These are phyloP conservation scores for Kokia cookei DNA, from an alignment of 441 rosid genomes.

Conservation along the genomic window DNA sequence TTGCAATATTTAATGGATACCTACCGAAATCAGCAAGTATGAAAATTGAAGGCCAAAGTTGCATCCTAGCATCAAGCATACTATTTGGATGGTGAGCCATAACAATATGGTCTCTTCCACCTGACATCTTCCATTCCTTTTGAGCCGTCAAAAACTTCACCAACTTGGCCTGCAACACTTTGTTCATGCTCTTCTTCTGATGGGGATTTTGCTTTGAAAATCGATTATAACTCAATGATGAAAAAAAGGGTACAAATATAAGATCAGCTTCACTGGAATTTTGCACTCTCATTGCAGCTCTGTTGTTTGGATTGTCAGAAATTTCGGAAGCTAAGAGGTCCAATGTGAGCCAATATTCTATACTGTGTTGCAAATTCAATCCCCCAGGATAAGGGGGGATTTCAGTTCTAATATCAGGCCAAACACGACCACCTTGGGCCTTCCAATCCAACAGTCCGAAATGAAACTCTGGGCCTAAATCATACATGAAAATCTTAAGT, in stretches of 20 bases:
- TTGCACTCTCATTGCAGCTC: slow-evolving; percentile 53
- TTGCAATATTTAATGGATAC: slow-evolving; percentile 76
- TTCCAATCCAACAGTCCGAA: slow-evolving; percentile 79
- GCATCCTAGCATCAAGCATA: slow-evolving; percentile 63
- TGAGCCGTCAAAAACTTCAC: slow-evolving; percentile 51
- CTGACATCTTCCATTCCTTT: slow-evolving; percentile 70
- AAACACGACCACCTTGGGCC: slow-evolving; percentile 37
- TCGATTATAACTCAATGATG: slow-evolving; percentile 77
- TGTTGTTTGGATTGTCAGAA: slow-evolving; percentile 29
- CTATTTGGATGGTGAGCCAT: slow-evolving; percentile 96
- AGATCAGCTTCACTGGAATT: slow-evolving; percentile 84
- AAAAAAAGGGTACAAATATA: slow-evolving; percentile 79
- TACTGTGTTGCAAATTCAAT: slow-evolving; percentile 85
- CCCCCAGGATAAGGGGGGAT: slow-evolving; percentile 80
- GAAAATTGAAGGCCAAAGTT: slow-evolving; percentile 74
- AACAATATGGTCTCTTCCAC: slow-evolving; percentile 74
- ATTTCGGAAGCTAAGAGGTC: slow-evolving; percentile 72
- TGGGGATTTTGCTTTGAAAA: slow-evolving; percentile 61
- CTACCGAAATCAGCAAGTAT: slow-evolving; percentile 88
- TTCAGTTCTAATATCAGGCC: slow-evolving; percentile 67
- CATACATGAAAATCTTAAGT: slow-evolving; percentile 86
- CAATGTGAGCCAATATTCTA: slow-evolving; percentile 89
- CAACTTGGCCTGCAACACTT: slow-evolving; percentile 58
- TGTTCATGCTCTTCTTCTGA: slow-evolving; percentile 52
- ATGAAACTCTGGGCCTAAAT: slow-evolving; percentile 82